Base-by-base conservation (phyloP, 106 monocot species). In the Amphibolis antarctica region DNA sequence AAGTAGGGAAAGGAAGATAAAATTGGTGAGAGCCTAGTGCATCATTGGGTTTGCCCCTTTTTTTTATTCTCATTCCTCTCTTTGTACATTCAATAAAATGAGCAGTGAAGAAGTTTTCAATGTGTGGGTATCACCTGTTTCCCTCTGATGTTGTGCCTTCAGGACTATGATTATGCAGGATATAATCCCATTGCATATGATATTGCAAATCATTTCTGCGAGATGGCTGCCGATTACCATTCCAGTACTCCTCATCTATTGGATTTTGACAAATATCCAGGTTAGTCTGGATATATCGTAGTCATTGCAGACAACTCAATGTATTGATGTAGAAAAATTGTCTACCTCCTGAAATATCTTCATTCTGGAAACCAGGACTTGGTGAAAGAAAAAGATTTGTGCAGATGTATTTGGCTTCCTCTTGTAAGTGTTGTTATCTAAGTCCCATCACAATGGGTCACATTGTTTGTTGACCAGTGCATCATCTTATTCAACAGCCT, bases 161-260 rank as follows among this genome's bases (percentile, higher is more conserved):
- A 93, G 93, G 93, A 93, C 59, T 93, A 93, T 53, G 93, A 93
- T 44, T 93, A 93, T 75, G 80, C 93, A 48, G 83, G 83, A 64
- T 88, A 77, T 75, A 93, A 93, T 55, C 85, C 85, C 3, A 55
- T 89, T 58, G 85, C 88, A 14, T 93, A 81, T 74, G 93, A 93
- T 60, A 29, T 93, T 65, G 85, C 88, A 4, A 93, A 89, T 75
- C 88, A 93, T 74, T 93, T 93, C 47, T 88, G 88, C 46, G 92
- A 93, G 75, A 93, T 93, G 92, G 88, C 88, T 48, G 92, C 92
- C 36, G 72, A 93, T 65, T 93, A 93, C 59, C 88, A 85, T 26
- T 76, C 82, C 5, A 78, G 85, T 53, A 76, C 77, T 19, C 93
- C 93, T 36, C 93, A 93, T 42, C 60, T 88, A 42, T 72, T 93